Evolutionary conservation across 176 grass and related monocot genomes (phyloP), one percentile per base, ranked within the genome.

Genomic region (Tillandsia leiboldiana): DNA sequence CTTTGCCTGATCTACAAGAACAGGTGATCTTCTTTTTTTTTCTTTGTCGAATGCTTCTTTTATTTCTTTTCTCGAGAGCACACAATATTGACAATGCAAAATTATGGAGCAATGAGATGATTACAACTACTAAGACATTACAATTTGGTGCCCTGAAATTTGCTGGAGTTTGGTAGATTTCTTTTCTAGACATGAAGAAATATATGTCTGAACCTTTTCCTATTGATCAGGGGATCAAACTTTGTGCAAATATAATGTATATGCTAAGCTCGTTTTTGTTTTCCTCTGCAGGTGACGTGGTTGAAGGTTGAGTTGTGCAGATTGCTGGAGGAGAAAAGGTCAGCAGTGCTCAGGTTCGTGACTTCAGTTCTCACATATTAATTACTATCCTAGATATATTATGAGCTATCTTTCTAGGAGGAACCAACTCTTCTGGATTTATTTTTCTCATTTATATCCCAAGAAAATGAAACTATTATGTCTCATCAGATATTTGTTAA

Each of bases 1-100:
- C 84, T 67, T 79, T 93, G 51, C 80, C 94, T 86, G 94, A 99
- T 88, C 87, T 88, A n/a, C 74, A 90, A 88, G 94, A 93, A 67
- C 87, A 90, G 84, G 94, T 99, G 84, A 58, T 66, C 49, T 72
- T 87, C 23, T 77, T 50, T 54, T 48, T 75, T 49, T 24, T 52
- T 14, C 51, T 63, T 3, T 72, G 33, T 59, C 51, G 51, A 66
- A 18, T 51, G 26, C 28, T 78, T 63, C 20, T 50, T 72, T 80
- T 6, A 42, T 20, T 69, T 69, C 17, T 69, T 18, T 51, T 51
- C 48, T 51, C 48, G n/a, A 9, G 17, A 61, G 56, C 22, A 61
- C 17, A n/a, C 56, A 17, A 1, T 23, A 20, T 20, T 18, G 22
- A 9, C 17, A 23, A 9, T 9, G 56, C 13, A 61, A 61, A 61